Conservation (phyloP, 1,284 basidiomycete species). For the Ceratorhiza oryzae-sativae region DNA sequence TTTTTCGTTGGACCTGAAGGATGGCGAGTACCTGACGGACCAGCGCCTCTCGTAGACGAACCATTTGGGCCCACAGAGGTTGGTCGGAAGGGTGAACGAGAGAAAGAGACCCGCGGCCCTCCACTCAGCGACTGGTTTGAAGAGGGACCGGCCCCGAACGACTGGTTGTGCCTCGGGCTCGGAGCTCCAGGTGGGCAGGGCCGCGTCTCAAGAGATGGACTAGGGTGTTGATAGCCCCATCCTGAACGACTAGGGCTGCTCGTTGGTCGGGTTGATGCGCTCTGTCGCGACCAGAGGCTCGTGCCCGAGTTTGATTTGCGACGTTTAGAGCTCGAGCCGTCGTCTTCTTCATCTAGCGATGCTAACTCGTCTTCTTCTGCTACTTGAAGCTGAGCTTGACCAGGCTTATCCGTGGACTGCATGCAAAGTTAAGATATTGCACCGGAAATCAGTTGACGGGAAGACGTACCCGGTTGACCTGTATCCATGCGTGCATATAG, state of each 20-base stretch:
- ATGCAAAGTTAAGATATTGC: neutral
- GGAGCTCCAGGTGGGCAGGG: neutral
- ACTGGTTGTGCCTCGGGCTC: neutral
- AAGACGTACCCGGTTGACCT: neutral
- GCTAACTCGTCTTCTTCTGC: neutral
- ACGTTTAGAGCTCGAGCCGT: neutral
- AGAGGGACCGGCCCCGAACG: neutral
- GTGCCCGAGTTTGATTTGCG: constrained; percentile 1
- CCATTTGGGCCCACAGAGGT: too few species aligned
- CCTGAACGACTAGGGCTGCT: neutral
- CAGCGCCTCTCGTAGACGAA: neutral
- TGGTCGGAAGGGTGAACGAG: too few species aligned
- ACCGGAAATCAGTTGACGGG: neutral
- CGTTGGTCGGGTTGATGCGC: neutral
- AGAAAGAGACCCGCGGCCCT: neutral
- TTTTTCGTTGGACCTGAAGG: neutral
- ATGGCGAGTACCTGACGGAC: neutral
- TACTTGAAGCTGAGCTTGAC: neutral
- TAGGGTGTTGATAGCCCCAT: neutral
- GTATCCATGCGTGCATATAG: constrained; percentile 7
- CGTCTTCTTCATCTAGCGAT: neutral
- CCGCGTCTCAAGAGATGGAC: neutral
- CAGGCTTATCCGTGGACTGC: neutral
- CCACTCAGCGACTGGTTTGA: constrained; percentile 11
- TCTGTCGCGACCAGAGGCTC: neutral